Base-by-base conservation (phyloP, 1,284 basidiomycete species). In the Anthracocystis panici-leucophaei region DNA sequence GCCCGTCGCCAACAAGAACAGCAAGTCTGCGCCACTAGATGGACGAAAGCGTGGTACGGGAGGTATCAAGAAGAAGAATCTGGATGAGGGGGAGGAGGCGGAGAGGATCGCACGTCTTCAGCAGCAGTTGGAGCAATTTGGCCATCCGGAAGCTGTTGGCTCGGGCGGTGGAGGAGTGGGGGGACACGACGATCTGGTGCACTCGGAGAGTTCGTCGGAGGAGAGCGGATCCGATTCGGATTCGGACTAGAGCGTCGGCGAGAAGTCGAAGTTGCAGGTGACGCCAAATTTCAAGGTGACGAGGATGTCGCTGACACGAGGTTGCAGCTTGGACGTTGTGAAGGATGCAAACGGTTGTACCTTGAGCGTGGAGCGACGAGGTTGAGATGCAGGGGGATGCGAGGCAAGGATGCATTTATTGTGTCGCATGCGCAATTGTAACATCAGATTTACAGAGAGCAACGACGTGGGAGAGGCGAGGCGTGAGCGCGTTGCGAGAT, bases 61-160 rank as follows among this genome's bases (percentile, higher is more conserved):
- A 29, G 83, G 83, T 11, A 71, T 83, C 60, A 85, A 85, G 73
- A 81, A 82, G 58, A 84, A 84, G 76, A 84, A 83, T 48, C 61
- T 85, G 42, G 82, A 85, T 48, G 83, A 85, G 46, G 78, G 70
- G 5, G 83, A 82, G 45, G 83, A 85, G 70, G 81, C 81, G 10
- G 82, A 81, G 51, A 65, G 83, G 35, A 85, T 85, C 44, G 76
- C 73, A 23, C 72, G 82, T 12, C 69, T 85, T 45, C 81, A 84
- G 67, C 77, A 79, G 62, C 83, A 85, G 75, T 64, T 85, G 56
- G 61, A 82, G 38, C 78, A 81, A 48, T 85, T 85, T 63, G 82
- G 82, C 57, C 73, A 79, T 51, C 65, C 77, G 3, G 75, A 75
- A 4, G 70, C 63, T 0, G 54, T 64, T 44, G 70, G 45, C 14